These are phyloP conservation scores for Yamadazyma mexicana DNA, from an alignment of 1,139 yeast species.

Conservation along the genomic window DNA sequence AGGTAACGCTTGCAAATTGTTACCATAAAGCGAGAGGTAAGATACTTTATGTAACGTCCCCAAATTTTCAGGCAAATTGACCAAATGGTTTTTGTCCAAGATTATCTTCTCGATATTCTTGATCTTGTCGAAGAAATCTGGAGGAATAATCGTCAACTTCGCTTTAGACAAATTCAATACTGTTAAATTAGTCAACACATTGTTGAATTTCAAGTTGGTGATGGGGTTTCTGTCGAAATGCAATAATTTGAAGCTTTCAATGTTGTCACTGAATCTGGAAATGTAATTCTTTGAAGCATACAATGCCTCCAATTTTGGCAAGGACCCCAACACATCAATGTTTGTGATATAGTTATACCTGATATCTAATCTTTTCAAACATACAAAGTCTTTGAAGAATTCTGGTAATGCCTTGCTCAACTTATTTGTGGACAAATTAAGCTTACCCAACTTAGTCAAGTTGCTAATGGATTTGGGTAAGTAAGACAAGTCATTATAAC, in stretches of 20 bases:
- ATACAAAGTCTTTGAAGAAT: slow-evolving; percentile 50
- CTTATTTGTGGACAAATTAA: slow-evolving; percentile 75
- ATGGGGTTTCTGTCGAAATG: slow-evolving; percentile 70
- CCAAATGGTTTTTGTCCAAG: slow-evolving; percentile 81
- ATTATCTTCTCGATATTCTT: slow-evolving; percentile 72
- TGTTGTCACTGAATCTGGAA: slow-evolving; percentile 64
- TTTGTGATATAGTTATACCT: slow-evolving; percentile 70
- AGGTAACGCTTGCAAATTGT: slow-evolving; percentile 77
- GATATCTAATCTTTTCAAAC: slow-evolving; percentile 74
- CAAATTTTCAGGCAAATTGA: slow-evolving; percentile 70
- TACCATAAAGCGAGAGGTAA: slow-evolving; percentile 69
- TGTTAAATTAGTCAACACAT: slow-evolving; percentile 60
- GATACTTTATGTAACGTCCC: slow-evolving; percentile 59
- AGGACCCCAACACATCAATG: slow-evolving; percentile 61
- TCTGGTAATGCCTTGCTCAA: slow-evolving; percentile 58
- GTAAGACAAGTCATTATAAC: slow-evolving; percentile 68
- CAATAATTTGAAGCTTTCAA: slow-evolving; percentile 55
- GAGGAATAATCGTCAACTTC: slow-evolving; percentile 72
- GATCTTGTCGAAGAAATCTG: slow-evolving; percentile 60
- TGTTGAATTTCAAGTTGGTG: slow-evolving; percentile 66
- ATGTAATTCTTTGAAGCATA: slow-evolving; percentile 79
- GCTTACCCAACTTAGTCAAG: slow-evolving; percentile 59
- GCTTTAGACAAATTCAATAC: slow-evolving; percentile 80
- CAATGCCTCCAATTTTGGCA: slow-evolving; percentile 69
- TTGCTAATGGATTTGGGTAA: slow-evolving; percentile 66